A percentile compares a stretch with the other conserved stretches of the same genome.
These are phyloP conservation scores for Kwoniella sp. DNA, from an alignment of 768 basidiomycete genomes.

Conservation along the genomic window DNA sequence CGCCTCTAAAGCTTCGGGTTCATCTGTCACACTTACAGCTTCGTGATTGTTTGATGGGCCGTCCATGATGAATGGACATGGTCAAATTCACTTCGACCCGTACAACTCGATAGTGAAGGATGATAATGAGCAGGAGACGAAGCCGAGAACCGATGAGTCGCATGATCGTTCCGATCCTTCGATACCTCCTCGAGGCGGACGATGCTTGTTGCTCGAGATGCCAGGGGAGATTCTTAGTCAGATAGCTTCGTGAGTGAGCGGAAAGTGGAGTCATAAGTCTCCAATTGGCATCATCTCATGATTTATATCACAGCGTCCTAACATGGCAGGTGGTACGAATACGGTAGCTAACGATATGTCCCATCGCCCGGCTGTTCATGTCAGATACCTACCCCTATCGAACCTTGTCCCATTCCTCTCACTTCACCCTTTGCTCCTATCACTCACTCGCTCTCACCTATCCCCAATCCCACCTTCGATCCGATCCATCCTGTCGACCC, in stretches of 20 bases:
- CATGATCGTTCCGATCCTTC: constrained; percentile 5
- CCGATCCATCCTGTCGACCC: constrained; percentile 21
- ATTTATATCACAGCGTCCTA: too few relatives aligned
- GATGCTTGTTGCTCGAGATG: constrained; percentile 35
- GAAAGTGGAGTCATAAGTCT: too few relatives aligned
- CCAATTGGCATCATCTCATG: too few relatives aligned
- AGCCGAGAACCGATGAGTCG: neutral
- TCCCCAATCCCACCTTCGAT: constrained; percentile 43
- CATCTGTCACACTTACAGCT: too few relatives aligned
- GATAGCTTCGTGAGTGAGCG: constrained; percentile 43
- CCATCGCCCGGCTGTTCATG: neutral
- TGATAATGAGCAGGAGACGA: too few relatives aligned
- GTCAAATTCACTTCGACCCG: too few relatives aligned
- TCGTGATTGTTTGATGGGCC: too few relatives aligned
- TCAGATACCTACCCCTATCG: constrained; percentile 41
- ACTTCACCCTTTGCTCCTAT: constrained; percentile 36
- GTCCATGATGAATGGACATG: too few relatives aligned
- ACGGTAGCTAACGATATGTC: neutral
- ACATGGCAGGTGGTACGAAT: neutral
- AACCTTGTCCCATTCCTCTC: constrained; percentile 41
- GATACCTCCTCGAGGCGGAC: constrained; percentile 11
- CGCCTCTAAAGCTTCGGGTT: too few relatives aligned
- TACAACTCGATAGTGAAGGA: too few relatives aligned
- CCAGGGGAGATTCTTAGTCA: constrained; percentile 48
- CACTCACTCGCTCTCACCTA: constrained; percentile 36